Evolutionary conservation across 164 flowering plant species (phyloP).

Genomic region (Cinnamomum micranthum): DNA sequence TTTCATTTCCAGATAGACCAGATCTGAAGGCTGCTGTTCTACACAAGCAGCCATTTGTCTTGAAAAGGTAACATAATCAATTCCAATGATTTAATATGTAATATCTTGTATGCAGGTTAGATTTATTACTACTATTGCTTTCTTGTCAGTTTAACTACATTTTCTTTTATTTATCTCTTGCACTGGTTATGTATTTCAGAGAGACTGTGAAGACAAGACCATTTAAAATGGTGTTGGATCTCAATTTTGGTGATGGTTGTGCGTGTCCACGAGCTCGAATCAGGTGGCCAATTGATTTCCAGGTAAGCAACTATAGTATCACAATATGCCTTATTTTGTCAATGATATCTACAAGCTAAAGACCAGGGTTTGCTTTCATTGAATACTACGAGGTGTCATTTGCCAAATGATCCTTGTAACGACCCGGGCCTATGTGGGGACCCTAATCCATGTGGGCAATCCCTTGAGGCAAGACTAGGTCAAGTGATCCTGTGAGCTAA

Average conservation of each 20-base stretch:
- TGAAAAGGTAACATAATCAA: conserved; percentile 32
- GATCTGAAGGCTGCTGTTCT: conserved; percentile 52
- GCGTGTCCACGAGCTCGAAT: conserved; percentile 46
- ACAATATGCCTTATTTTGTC: background rate
- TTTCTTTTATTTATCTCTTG: background rate
- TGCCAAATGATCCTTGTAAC: too few species aligned
- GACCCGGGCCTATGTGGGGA: too few species aligned
- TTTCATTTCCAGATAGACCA: conserved; percentile 55
- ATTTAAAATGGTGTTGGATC: conserved; percentile 56
- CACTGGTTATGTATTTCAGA: conserved; percentile 33
- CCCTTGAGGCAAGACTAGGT: too few species aligned
- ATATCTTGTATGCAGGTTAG: too few species aligned
- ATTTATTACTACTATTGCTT: too few species aligned
- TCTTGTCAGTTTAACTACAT: too few species aligned
- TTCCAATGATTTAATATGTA: background rate
- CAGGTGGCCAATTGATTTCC: conserved; percentile 60
- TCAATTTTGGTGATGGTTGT: conserved; percentile 79
- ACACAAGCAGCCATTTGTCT: conserved; percentile 49
- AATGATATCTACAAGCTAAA: too few species aligned
- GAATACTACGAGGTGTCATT: too few species aligned
- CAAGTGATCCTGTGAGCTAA: too few species aligned
- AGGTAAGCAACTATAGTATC: conserved; percentile 44
- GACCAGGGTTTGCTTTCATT: background rate
- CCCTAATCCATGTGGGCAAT: too few species aligned
- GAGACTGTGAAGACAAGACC: conserved; percentile 50